Evolutionary conservation across 345 rosid genomes (phyloP).

Genomic region (Acer negundo): DNA sequence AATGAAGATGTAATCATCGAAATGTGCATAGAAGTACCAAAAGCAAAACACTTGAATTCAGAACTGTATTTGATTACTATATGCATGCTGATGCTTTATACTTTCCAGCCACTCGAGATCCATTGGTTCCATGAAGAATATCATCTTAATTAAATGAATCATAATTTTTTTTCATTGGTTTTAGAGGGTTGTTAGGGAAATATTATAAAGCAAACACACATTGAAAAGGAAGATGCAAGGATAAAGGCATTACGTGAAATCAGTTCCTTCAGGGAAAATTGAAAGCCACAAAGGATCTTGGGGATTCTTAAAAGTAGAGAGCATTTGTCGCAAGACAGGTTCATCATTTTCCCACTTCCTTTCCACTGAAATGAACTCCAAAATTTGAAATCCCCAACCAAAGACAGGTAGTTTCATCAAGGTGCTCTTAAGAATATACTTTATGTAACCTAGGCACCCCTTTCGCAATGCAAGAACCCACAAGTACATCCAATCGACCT

Average conservation of each 20-base stretch:
- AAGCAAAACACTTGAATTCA: background rate
- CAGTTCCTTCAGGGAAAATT: constrained; percentile 91
- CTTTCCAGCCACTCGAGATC: background rate
- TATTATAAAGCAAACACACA: constrained; percentile 12
- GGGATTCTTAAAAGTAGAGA: constrained; percentile 67
- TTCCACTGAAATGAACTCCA: constrained; percentile 86
- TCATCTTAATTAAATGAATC: background rate
- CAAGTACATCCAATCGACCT: constrained; percentile 92
- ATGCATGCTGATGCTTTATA: background rate
- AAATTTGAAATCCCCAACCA: constrained; percentile 86
- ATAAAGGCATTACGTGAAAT: constrained; percentile 60
- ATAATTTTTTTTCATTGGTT: background rate
- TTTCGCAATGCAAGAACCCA: constrained; percentile 85
- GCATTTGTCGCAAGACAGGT: constrained; percentile 52
- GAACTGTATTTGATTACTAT: background rate
- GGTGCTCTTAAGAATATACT: constrained; percentile 82
- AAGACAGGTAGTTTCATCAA: constrained; percentile 76
- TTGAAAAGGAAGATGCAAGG: constrained; percentile 23
- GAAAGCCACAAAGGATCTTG: constrained; percentile 85
- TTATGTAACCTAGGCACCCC: constrained; percentile 70
- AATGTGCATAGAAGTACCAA: background rate
- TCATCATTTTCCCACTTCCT: constrained; percentile 85
- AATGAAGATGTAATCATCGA: background rate
- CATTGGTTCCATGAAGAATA: background rate
- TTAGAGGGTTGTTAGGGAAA: background rate